phyloP scores from a whole-genome alignment of 2,329 filamentous ascomycete species.

The Colletotrichum camelliae region DNA sequence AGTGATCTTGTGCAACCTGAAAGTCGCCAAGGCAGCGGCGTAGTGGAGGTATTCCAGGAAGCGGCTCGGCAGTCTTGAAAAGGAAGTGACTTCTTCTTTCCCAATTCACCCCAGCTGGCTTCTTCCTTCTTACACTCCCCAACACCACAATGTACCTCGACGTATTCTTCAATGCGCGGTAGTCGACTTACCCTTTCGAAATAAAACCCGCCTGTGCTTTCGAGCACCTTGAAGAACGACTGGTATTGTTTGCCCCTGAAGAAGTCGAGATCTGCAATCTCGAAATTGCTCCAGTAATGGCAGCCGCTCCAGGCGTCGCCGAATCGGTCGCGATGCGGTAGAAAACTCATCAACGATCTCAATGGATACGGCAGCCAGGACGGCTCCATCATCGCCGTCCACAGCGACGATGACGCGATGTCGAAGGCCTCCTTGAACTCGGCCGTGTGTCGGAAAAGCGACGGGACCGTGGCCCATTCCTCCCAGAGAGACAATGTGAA shows the following conservation, averaged over 20 bases:
- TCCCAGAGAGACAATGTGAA: constrained; percentile 50
- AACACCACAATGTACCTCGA: neutral
- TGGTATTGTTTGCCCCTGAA: constrained; percentile 46
- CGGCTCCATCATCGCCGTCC: constrained; percentile 44
- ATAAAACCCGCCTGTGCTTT: constrained; percentile 48
- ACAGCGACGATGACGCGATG: constrained; percentile 40
- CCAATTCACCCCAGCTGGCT: neutral
- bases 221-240: constrained; percentile 44
- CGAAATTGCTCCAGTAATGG: constrained; percentile 55
- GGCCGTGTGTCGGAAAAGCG: constrained; percentile 44
- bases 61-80: neutral
- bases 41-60: neutral
- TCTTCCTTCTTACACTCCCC: neutral
- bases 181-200: constrained; percentile 41
- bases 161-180: neutral
- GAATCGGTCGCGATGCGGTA: constrained; percentile 40
- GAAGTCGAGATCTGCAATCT: constrained; percentile 51
- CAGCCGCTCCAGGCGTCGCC: constrained; percentile 50
- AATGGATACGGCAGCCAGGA: constrained; percentile 48
- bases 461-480: constrained; percentile 44
- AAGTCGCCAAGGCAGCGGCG: neutral
- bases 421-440: constrained; percentile 44
- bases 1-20: neutral
- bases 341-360: constrained; percentile 38
- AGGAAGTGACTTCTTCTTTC: neutral